These are phyloP conservation scores for Aureobasidium subglaciale DNA, from an alignment of 2,329 filamentous ascomycete genomes.

Conservation along the genomic window DNA sequence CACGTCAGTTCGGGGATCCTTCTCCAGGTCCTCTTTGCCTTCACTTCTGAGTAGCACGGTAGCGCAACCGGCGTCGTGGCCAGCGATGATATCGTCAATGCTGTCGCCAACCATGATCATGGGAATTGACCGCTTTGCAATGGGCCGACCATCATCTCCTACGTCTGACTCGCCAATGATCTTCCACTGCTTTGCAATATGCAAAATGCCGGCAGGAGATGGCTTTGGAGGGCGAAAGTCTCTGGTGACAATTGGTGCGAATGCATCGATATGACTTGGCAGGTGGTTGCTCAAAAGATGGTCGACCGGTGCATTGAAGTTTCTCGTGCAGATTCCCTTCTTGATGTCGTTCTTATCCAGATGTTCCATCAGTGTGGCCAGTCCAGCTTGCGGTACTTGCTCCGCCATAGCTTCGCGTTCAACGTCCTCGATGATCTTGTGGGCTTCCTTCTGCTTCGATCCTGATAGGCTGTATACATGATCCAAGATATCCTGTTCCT, in stretches of 20 bases:
- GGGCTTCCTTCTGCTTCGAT: conserved; percentile 49
- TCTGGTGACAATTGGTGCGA: conserved; percentile 74
- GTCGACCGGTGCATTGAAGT: conserved; percentile 74
- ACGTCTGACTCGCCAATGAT: conserved; percentile 38
- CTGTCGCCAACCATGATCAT: conserved; percentile 55
- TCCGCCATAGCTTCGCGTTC: conserved; percentile 72
- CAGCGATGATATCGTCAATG: conserved; percentile 89
- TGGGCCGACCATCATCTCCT: conserved; percentile 10
- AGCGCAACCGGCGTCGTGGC: conserved; percentile 72
- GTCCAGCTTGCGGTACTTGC: conserved; percentile 76
- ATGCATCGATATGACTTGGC: conserved; percentile 47
- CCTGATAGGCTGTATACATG: conserved; percentile 72
- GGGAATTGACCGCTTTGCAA: conserved; percentile 19
- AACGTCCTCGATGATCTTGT: conserved; percentile 67
- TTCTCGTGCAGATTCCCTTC: conserved; percentile 88
- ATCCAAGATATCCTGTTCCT: conserved; percentile 74
- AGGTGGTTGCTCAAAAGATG: conserved; percentile 73
- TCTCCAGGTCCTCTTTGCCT: conserved; percentile 31
- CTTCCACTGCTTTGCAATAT: conserved; percentile 74
- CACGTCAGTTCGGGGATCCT: conserved; percentile 28
- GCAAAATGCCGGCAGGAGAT: conserved; percentile 76
- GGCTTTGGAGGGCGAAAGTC: conserved; percentile 82
- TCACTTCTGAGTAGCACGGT: conserved; percentile 65
- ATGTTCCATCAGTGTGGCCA: conserved; percentile 72
- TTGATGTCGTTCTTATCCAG: conserved; percentile 59